Base-by-base conservation (phyloP, 345 rosid species). In the Acer saccharum region DNA sequence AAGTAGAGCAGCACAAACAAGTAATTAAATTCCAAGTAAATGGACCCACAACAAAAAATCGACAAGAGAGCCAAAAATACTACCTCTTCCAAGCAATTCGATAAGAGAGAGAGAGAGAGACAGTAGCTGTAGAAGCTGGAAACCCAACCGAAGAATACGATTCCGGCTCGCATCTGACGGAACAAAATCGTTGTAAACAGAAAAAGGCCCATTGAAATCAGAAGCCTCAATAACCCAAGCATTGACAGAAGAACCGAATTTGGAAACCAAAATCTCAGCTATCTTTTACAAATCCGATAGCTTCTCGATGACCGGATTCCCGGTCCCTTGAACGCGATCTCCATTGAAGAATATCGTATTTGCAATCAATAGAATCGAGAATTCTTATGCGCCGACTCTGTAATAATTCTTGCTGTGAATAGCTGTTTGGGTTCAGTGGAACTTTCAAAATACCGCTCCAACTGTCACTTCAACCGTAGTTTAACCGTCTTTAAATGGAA, bases 291-390 rank as follows among this genome's bases (percentile, higher is more conserved):
- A 76, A 87, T 89, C 92, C 72, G 96, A 91, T 3, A 93, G 81
- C 75, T 87, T 90, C 81, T 95, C 95, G 43, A 95, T 87, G 79
- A 90, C 87, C 10, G 88, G 90, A 75, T 90, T 90, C 76, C 83
- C 77, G 3, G 94, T 88, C 20, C 27, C 27, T 25, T 25, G 27
- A 25, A 25, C 27, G 27, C 27, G 27, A 25, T 25, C 99, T 14
- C 98, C 98, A 70, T 70, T 86, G 76, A 95, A 90, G 83, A 93
- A 91, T 43, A 93, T 87, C n/a, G 84, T 89, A 69, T 95, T 93
- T 60, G 90, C 94, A 58, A 29, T 29, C 32, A 29, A 29, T 29
- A 29, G 32, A 29, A 79, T 93, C 89, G 79, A 95, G 90, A 79
- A 93, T 29, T 29, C 0, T 29, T 29, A 89, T 3, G 88, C 92